Conservation (phyloP, 169 alveolate species). For the Babesia sp. region DNA sequence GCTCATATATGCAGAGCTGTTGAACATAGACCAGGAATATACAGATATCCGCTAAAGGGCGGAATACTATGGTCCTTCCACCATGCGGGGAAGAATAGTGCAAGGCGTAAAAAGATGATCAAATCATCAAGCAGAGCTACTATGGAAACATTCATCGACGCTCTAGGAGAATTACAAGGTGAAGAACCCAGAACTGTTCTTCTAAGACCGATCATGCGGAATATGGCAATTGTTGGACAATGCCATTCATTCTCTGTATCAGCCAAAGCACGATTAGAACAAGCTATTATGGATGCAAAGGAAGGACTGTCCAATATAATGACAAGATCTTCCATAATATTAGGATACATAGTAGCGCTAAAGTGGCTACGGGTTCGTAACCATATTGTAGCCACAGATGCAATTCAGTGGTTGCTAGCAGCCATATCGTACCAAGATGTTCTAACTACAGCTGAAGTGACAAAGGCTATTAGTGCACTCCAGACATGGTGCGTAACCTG, state of each 20-base stretch:
- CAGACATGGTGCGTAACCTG: slow-evolving; percentile 16
- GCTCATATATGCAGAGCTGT: slow-evolving; percentile 27
- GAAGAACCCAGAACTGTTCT: background rate
- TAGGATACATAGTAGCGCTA: slow-evolving; percentile 6
- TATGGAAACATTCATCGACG: slow-evolving; percentile 16
- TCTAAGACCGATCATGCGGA: slow-evolving; percentile 1
- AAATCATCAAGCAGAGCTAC: slow-evolving; percentile 50
- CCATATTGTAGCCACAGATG: slow-evolving; percentile 20
- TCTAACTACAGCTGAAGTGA: background rate
- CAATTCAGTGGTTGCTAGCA: background rate
- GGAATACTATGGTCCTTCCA: slow-evolving; percentile 60
- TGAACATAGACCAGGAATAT: slow-evolving; percentile 28
- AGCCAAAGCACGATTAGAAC: slow-evolving; percentile 35
- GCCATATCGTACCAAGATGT: slow-evolving; percentile 30
- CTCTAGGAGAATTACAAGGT: slow-evolving; percentile 11
- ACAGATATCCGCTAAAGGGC: slow-evolving; percentile 21
- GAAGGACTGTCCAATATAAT: slow-evolving; percentile 9
- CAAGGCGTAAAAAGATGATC: slow-evolving; percentile 36
- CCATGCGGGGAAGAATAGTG: slow-evolving; percentile 2
- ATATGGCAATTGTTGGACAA: slow-evolving; percentile 43
- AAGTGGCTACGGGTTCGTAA: slow-evolving; percentile 9
- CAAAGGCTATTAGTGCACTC: slow-evolving; percentile 2
- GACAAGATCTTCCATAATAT: background rate
- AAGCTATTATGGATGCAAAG: slow-evolving; percentile 37
- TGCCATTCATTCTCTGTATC: slow-evolving; percentile 49